phyloP scores from a whole-genome alignment of 306 rosid genomes.

The Potentilla sterilis region DNA sequence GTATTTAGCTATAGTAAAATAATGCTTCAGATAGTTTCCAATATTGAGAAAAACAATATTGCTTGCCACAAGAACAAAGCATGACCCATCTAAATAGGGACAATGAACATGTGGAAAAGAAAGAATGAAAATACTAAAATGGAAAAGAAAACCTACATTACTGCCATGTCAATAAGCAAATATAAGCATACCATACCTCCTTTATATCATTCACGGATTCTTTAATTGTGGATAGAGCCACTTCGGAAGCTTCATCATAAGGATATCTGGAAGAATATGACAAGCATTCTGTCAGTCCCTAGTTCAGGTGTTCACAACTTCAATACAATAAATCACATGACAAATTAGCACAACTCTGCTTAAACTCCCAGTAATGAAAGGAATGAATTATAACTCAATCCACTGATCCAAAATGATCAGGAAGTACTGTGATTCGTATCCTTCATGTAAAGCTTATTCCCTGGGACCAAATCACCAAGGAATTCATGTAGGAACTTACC shows the following conservation, averaged over 20 bases:
- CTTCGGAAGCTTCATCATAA: slow-evolving; percentile 64
- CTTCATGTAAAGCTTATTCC: neutral
- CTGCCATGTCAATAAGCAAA: neutral
- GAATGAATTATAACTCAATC: neutral
- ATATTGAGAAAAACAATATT: neutral
- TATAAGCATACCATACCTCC: slow-evolving; percentile 47
- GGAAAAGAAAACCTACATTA: neutral
- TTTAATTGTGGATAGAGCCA: slow-evolving; percentile 61
- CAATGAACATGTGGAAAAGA: neutral
- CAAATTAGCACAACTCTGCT: neutral
- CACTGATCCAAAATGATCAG: neutral
- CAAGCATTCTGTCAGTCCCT: slow-evolving; percentile 8
- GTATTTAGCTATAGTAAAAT: neutral
- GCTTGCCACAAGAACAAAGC: slow-evolving; percentile 5
- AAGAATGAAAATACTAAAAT: neutral
- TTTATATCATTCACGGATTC: slow-evolving; percentile 62
- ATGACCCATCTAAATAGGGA: neutral
- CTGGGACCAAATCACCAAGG: neutral
- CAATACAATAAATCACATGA: neutral
- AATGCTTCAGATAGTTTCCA: neutral
- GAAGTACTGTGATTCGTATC: neutral
- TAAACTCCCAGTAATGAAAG: neutral
- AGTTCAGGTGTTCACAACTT: neutral
- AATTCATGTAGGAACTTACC: slow-evolving; percentile 47
- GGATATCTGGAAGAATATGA: slow-evolving; percentile 59